Percentiles rank a stretch among this genome's conserved stretches.
Evolutionary conservation across 768 basidiomycete genomes (phyloP).

Genomic region (Mycena crocata): DNA sequence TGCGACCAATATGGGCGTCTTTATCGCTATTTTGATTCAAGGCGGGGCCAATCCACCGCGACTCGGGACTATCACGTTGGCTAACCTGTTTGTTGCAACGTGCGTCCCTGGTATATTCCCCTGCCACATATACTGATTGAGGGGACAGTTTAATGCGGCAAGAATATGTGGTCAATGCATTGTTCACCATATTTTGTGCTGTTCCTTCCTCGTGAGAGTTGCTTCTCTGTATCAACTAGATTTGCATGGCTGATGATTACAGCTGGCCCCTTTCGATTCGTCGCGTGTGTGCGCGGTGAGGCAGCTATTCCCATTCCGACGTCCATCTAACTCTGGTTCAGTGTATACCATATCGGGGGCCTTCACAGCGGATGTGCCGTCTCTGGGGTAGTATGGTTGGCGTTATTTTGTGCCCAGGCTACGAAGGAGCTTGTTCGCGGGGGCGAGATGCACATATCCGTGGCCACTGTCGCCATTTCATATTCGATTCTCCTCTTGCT

Average conservation of each 20-base stretch:
- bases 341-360: conserved; percentile 73
- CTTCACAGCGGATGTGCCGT: conserved; percentile 70
- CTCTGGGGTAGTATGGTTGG: conserved; percentile 67
- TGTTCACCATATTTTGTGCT: conserved; percentile 64
- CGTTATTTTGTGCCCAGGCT: conserved; percentile 61
- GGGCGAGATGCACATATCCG: conserved; percentile 54
- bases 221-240: conserved; percentile 5
- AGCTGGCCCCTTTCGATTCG: conserved; percentile 70
- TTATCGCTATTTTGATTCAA: conserved; percentile 54
- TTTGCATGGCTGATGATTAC: conserved; percentile 3
- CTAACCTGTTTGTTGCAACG: conserved; percentile 62
- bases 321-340: background rate
- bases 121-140: background rate
- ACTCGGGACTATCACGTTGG: conserved; percentile 54
- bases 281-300: conserved; percentile 56
- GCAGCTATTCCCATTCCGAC: background rate
- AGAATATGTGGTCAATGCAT: conserved; percentile 69
- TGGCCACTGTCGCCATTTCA: conserved; percentile 61
- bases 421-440: conserved; percentile 58
- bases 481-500: conserved; percentile 63
- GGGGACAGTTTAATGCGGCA: conserved; percentile 53
- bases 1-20: conserved; percentile 62
- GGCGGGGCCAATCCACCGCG: conserved; percentile 48
- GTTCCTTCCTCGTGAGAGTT: conserved; percentile 63
- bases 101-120: background rate